A percentile compares a stretch with the other conserved stretches of the same genome.
Conservation (phyloP, 352 stramenopile genomes). For the Pythium dissimile region DNA sequence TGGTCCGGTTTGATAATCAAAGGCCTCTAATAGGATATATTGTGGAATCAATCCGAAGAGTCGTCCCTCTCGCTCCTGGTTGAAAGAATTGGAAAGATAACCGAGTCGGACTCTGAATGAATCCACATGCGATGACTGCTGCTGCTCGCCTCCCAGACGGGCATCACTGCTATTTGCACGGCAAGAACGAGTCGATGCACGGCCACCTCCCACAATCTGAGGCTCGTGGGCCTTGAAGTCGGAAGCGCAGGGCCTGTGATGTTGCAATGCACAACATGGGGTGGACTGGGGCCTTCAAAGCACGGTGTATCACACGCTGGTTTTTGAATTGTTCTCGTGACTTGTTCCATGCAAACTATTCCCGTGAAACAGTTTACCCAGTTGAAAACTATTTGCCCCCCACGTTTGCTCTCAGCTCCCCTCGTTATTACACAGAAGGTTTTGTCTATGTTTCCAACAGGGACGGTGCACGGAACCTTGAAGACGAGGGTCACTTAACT, state of each 20-base stretch:
- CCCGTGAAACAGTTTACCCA: background rate
- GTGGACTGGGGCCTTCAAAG: too few species aligned
- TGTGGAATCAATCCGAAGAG: background rate
- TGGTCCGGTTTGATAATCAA: background rate
- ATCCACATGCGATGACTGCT: background rate
- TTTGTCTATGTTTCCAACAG: background rate
- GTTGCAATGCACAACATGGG: too few species aligned
- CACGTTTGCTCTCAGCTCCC: background rate
- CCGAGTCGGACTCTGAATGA: conserved; percentile 7
- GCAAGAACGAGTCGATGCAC: too few species aligned
- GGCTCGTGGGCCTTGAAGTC: too few species aligned
- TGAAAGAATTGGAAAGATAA: background rate
- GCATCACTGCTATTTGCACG: too few species aligned
- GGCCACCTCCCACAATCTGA: too few species aligned
- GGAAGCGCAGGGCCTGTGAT: too few species aligned
- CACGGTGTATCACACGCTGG: too few species aligned
- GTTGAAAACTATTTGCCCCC: background rate
- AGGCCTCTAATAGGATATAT: background rate
- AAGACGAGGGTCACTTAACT: too few species aligned
- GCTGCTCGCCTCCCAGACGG: too few species aligned
- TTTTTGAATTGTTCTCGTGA: background rate
- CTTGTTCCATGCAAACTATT: conserved; percentile 4
- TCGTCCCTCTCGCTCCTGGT: conserved; percentile 4
- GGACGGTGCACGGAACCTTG: too few species aligned
- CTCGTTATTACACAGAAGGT: background rate